Evolutionary conservation across 2,329 filamentous ascomycete genomes (phyloP).

Genomic region (Neonectria hederae): DNA sequence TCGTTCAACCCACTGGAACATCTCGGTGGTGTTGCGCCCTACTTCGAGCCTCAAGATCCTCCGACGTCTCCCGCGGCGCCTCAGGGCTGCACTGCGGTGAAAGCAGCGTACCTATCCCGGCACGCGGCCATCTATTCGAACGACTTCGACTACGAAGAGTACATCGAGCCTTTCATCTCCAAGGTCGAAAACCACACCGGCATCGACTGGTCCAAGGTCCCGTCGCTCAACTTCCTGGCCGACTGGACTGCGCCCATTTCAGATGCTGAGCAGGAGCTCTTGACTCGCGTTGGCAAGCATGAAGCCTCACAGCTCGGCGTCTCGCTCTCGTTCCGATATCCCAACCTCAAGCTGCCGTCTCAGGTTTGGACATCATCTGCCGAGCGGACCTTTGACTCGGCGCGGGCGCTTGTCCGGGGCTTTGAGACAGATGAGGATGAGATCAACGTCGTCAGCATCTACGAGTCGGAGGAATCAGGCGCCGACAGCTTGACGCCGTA

Average conservation of each 20-base stretch:
- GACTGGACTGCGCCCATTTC: constrained; percentile 67
- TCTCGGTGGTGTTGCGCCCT: constrained; percentile 64
- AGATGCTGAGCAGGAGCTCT: constrained; percentile 64
- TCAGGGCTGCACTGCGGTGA: constrained; percentile 59
- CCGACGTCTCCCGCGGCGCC: constrained; percentile 49
- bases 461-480: constrained; percentile 65
- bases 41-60: constrained; percentile 65
- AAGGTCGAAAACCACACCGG: constrained; percentile 67
- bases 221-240: constrained; percentile 64
- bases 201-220: constrained; percentile 66
- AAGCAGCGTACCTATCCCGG: constrained; percentile 65
- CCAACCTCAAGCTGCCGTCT: constrained; percentile 59
- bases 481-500: constrained; percentile 72
- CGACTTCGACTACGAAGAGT: constrained; percentile 66
- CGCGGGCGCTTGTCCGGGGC: constrained; percentile 66
- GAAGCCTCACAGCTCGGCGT: constrained; percentile 69
- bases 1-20: constrained; percentile 64
- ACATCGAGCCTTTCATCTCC: constrained; percentile 64
- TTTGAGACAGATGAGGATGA: constrained; percentile 61
- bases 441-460: constrained; percentile 64
- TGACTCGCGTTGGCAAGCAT: constrained; percentile 69
- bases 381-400: constrained; percentile 67
- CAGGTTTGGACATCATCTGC: constrained; percentile 71
- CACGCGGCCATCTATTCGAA: constrained; percentile 70
- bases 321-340: constrained; percentile 67